Base-by-base conservation (phyloP, 768 basidiomycete genomes). In the Boletus sp. region DNA sequence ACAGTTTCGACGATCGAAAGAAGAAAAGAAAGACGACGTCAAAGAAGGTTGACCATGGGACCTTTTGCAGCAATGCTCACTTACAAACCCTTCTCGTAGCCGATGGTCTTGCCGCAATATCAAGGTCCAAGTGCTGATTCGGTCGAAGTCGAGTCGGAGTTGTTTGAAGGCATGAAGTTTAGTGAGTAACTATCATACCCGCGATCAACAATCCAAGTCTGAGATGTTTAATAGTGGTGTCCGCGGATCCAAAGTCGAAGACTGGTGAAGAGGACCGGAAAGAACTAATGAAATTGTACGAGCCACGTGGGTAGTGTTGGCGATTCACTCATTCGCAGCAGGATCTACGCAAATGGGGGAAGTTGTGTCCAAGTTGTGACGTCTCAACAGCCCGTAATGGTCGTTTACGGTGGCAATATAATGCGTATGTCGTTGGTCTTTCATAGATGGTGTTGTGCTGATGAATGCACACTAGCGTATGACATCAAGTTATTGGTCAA, bases 161-260 rank as follows among this genome's bases (percentile, higher is more conserved):
- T 97, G 17, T 92, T 98, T 62, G 73, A 81, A 14, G 88, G 80
- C 25, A 77, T 86, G 72, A 88, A 78, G 50, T 96, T 98, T 65
- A 84, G 95, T 95, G 49, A 64, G 88, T 75, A 30, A 8, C 38
- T 8, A 25, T 4, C 14, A 35, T 17, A 7, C 40, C 6, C 4
- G 37, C 17, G 17, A 19, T 54, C 25, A 37, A 19, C 14, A 33
- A 11, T 39, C 2, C 10, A n/a, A 11, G 33, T 29, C 21, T 56
- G 32, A 61, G 32, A 17, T 11, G 21, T 34, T 32, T 14, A 5
- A 35, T 52, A 92, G 90, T 89, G 68, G 85, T 92, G 5, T 78
- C 84, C 57, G 83, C 87, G 4, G 87, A 91, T 67, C 87, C 88
- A 0, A 87, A 83, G 68, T 90, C 81, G 21, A 79, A 72, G 60